These are phyloP conservation scores for Saitozyma podzolica DNA, from an alignment of 768 basidiomycete species.

Conservation along the genomic window DNA sequence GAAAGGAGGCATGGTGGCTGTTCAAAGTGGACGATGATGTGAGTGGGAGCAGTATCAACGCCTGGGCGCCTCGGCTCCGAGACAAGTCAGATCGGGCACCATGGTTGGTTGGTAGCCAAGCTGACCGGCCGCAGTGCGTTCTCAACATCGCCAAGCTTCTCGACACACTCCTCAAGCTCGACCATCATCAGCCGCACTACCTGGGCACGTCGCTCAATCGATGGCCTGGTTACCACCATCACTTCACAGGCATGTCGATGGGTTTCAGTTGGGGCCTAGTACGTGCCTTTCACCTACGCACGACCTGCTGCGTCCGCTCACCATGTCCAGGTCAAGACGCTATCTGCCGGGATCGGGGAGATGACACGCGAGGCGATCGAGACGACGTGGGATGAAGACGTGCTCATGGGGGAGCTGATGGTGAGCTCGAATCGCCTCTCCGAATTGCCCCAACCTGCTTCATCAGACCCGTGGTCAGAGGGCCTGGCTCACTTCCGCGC, in stretches of 20 bases:
- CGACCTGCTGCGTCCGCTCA: not conserved
- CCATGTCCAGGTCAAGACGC: conserved; percentile 22
- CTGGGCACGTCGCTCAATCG: conserved; percentile 29
- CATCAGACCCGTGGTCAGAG: no score
- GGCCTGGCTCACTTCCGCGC: not conserved
- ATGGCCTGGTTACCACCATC: conserved; percentile 29
- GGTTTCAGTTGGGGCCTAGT: conserved; percentile 30
- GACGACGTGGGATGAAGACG: conserved; percentile 28
- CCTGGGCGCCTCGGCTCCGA: no score
- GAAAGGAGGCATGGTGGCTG: conserved; percentile 24
- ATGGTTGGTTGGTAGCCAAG: not conserved
- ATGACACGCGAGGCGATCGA: conserved; percentile 20
- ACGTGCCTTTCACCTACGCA: not conserved
- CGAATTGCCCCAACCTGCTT: no score
- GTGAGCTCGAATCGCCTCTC: no score
- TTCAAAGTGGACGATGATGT: conserved; percentile 40
- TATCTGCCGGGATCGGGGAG: conserved; percentile 19
- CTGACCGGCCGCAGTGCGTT: conserved; percentile 12
- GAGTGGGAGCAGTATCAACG: conserved; percentile 5
- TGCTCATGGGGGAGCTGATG: conserved; percentile 34
- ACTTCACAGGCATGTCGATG: conserved; percentile 31
- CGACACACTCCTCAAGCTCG: conserved; percentile 22
- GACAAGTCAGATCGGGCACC: not conserved
- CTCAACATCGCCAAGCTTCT: conserved; percentile 25
- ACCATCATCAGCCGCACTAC: conserved; percentile 18